Conservation (phyloP, 2,329 filamentous ascomycete genomes). For the Harringtonia lauricola region DNA sequence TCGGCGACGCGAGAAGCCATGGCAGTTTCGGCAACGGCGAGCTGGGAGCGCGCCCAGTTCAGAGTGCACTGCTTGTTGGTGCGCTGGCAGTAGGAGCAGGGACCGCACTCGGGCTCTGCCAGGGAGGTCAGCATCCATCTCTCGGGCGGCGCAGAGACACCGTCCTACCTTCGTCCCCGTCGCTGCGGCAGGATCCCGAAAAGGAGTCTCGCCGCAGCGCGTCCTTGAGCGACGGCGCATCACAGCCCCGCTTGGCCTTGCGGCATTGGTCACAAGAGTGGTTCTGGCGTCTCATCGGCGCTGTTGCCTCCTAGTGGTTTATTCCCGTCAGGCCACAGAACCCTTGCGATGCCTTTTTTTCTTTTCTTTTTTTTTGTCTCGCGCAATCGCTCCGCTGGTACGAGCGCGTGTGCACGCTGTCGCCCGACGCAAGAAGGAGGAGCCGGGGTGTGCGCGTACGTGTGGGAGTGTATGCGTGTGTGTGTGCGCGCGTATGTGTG, state of each 20-base stretch:
- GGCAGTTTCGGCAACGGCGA: slow-evolving; percentile 5
- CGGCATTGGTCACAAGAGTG: slow-evolving; percentile 14
- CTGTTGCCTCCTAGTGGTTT: no score
- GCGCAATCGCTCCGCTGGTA: no score
- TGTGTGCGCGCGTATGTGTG: no score
- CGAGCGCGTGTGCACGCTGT: no score
- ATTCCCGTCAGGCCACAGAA: no score
- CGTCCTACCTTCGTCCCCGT: neutral
- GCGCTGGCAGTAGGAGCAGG: slow-evolving; percentile 14
- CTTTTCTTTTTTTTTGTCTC: no score
- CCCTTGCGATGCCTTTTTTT: no score
- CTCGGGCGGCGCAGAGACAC: neutral
- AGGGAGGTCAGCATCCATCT: no score
- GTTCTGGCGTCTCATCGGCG: slow-evolving; percentile 13
- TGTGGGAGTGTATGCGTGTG: no score
- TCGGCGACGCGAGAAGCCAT: slow-evolving; percentile 3
- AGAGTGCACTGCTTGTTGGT: slow-evolving; percentile 15
- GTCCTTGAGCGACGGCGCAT: slow-evolving; percentile 11
- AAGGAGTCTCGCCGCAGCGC: neutral
- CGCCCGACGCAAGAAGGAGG: no score
- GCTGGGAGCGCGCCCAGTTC: slow-evolving; percentile 14
- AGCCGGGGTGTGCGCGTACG: no score
- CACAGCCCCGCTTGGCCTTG: slow-evolving; percentile 13
- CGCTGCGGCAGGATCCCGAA: neutral
- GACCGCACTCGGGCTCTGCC: neutral